These are phyloP conservation scores for Fragaria ananassa DNA, from an alignment of 306 rosid genomes.

Conservation along the genomic window DNA sequence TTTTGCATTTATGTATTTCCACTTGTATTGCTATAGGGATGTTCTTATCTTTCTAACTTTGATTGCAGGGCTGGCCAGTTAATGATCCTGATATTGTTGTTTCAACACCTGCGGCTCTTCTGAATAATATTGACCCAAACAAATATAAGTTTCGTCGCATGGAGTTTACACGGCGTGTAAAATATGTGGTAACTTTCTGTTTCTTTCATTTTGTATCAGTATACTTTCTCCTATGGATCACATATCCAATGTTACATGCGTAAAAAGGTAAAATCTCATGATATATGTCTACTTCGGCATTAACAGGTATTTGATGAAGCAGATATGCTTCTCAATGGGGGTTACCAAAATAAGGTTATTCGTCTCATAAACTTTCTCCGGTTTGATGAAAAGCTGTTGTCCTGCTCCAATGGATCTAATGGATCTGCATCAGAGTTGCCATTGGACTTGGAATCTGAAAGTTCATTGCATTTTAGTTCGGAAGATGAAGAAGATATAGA, in stretches of 20 bases:
- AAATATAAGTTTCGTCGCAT: conserved; percentile 46
- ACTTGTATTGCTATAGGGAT: conserved; percentile 4
- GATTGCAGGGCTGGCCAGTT: conserved; percentile 83
- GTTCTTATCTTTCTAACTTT: conserved; percentile 20
- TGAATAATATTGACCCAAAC: conserved; percentile 67
- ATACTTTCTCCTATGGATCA: neutral
- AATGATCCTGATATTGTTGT: conserved; percentile 75
- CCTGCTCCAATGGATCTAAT: conserved; percentile 42
- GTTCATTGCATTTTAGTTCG: conserved; percentile 31
- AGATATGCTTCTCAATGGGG: conserved; percentile 93
- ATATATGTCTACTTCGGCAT: conserved; percentile 6
- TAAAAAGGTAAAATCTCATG: neutral
- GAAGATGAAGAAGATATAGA: conserved; percentile 52
- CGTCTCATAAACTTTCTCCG: conserved; percentile 83
- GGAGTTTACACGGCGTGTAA: conserved; percentile 66
- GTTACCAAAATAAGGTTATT: conserved; percentile 89
- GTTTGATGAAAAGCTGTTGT: conserved; percentile 72
- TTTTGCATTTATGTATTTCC: neutral
- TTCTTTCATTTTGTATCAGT: neutral
- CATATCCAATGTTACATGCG: neutral
- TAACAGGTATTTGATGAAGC: conserved; percentile 98
- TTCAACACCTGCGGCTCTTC: conserved; percentile 92
- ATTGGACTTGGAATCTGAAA: conserved; percentile 37
- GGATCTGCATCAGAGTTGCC: conserved; percentile 30
- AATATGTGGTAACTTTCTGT: conserved; percentile 69